Evolutionary conservation across 257 asterid species (phyloP), one percentile per base, ranked within the genome.

Genomic region (Rehmannia glutinosa): DNA sequence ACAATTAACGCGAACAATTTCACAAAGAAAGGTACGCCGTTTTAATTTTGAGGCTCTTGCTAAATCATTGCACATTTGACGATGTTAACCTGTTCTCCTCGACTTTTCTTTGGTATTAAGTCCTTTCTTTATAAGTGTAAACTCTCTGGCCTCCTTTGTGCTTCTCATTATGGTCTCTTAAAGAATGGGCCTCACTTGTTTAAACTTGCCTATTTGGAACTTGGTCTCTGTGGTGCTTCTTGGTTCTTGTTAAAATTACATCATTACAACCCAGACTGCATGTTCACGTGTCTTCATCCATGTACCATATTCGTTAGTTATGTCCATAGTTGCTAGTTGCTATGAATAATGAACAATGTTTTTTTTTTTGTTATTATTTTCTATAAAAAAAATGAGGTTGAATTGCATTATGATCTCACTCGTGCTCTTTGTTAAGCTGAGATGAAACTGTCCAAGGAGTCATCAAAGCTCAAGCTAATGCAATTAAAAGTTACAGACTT

Each of bases 1-100:
- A 58, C 99, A 94, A 79, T 72, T 94, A 72, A 94, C 99, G 6
- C 78, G 96, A 66, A 94, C 99, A 36, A 94, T 94, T 75, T 94
- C 99, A 19, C 84, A 97, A 75, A 87, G 99, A 82, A 94, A 94
- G 99, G 99, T 94, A 69, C 13, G 5, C 35, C 36, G 52, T 69
- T 30, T 62, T 63, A 6, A 15, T 55, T 46, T 50, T 41, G 4
- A n/a, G 19, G 8, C 61, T 62, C n/a, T 60, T 70, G 62, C 73
- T 70, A 6, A 43, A 27, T 49, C 32, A 47, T 30, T 6, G 41
- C 19, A 27, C 60, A 11, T 47, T 53, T 63, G 57, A 60, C 30
- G 16, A 68, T 53, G 50, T 16, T 15, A 43, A 52, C 30, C 10
- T 10, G 36, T 53, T 58, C 62, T 19, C 7, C 13, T 53, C 20